Percentiles rank a stretch among this genome's conserved stretches.
Conservation (phyloP, 768 basidiomycete species). For the Lactarius sanguifluus region DNA sequence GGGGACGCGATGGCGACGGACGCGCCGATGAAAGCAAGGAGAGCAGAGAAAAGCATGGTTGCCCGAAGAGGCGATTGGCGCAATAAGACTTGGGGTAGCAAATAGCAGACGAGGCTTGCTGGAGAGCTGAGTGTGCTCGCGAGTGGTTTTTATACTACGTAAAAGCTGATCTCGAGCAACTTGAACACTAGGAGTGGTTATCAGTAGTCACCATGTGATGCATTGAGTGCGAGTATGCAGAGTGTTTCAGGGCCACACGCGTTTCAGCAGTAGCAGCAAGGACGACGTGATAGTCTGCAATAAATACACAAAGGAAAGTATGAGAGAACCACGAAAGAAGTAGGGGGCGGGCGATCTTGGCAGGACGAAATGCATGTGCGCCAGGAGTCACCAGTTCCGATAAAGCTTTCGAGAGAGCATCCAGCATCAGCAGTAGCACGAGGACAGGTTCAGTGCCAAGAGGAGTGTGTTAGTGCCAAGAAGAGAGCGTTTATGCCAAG, state of each 20-base stretch:
- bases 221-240: background rate
- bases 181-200: no score
- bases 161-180: no score
- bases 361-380: background rate
- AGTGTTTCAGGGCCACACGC: background rate
- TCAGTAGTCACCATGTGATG: background rate
- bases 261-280: background rate
- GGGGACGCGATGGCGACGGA: conserved; percentile 37
- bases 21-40: conserved; percentile 36
- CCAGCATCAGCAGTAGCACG: background rate
- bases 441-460: background rate
- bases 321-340: background rate
- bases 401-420: background rate
- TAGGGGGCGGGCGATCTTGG: background rate
- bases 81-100: background rate
- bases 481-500: background rate
- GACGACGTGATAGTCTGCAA: background rate
- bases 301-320: background rate
- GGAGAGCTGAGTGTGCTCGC: background rate
- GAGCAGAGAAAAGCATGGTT: conserved; percentile 27
- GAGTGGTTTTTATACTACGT: background rate
- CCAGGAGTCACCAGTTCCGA: background rate
- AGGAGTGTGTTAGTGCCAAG: no score
- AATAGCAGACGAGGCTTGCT: conserved; percentile 1
- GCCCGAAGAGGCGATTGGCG: background rate